A percentile compares a stretch with the other conserved stretches of the same genome.
phyloP scores from a whole-genome alignment of 306 rosid genomes.

The Sindora glabra region DNA sequence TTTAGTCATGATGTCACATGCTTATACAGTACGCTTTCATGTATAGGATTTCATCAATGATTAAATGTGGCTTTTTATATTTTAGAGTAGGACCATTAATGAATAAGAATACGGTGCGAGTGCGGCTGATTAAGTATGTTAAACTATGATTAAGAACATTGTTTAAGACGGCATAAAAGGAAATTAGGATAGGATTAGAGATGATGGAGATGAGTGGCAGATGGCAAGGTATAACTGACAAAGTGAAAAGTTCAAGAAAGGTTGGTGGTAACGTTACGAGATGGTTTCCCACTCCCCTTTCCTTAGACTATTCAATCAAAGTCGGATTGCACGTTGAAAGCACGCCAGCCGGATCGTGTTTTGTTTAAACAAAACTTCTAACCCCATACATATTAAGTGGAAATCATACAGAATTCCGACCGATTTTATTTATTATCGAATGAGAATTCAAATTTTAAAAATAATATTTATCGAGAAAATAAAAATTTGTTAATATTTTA shows the following conservation, averaged over 20 bases:
- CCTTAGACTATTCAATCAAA: constrained; percentile 25
- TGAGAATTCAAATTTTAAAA: no score
- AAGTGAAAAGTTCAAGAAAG: constrained; percentile 12
- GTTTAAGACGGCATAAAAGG: neutral
- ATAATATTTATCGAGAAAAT: no score
- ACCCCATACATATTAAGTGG: no score
- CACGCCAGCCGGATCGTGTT: constrained; percentile 27
- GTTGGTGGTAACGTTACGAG: constrained; percentile 33
- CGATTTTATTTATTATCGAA: no score
- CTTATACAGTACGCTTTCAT: no score
- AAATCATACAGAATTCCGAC: no score
- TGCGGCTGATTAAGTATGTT: constrained; percentile 7
- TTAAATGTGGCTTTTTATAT: constrained; percentile 16
- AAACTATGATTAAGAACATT: neutral
- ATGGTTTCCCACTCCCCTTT: constrained; percentile 34
- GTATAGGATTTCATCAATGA: no score
- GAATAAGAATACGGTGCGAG: constrained; percentile 14
- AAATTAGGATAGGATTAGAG: neutral
- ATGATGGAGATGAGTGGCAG: neutral
- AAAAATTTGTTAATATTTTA: no score
- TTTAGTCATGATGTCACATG: no score
- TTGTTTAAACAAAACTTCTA: no score
- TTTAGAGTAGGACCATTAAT: neutral
- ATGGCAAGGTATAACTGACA: neutral
- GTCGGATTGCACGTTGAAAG: constrained; percentile 48